A percentile compares a stretch with the other conserved stretches of the same genome.
These are phyloP conservation scores for Helotiales sp. DNA, from an alignment of 2,329 filamentous ascomycete genomes.

Conservation along the genomic window DNA sequence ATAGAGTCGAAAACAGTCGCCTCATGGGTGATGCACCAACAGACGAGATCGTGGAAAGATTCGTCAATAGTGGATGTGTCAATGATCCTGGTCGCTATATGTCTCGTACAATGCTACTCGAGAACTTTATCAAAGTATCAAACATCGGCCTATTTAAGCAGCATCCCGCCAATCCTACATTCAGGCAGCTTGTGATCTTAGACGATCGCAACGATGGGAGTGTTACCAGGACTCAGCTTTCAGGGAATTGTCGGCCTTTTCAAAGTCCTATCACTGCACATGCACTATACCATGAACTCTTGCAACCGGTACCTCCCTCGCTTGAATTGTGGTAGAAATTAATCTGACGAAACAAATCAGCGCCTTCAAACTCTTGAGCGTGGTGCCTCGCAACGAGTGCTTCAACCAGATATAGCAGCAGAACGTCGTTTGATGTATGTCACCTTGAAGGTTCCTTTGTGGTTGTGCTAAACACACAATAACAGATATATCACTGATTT, in stretches of 20 bases:
- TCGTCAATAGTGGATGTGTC: constrained; percentile 1
- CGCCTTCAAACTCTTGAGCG: not conserved
- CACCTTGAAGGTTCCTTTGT: not conserved
- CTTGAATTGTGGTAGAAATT: not conserved
- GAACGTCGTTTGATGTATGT: constrained; percentile 14
- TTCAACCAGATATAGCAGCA: not conserved
- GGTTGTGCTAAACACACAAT: not conserved
- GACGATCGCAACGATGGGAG: constrained; percentile 14
- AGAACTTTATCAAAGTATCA: not conserved
- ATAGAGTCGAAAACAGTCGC: constrained; percentile 1
- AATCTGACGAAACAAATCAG: not conserved
- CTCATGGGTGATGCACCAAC: not conserved
- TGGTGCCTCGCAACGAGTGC: not conserved
- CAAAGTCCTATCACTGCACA: constrained; percentile 4
- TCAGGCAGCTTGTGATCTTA: not conserved
- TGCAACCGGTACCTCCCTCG: not conserved
- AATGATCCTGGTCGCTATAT: constrained; percentile 6
- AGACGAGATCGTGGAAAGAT: not conserved
- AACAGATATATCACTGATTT: not conserved
- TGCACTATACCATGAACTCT: constrained; percentile 6
- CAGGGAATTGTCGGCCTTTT: constrained; percentile 1
- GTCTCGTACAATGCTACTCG: not conserved
- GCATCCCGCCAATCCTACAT: not conserved
- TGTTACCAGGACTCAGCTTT: not conserved
- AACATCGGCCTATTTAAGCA: not conserved